A percentile compares a stretch with the other conserved stretches of the same genome.
Evolutionary conservation across 228 moss, liverwort and hornwort genomes (phyloP).

Genomic region (Sphagnum magellanicum): DNA sequence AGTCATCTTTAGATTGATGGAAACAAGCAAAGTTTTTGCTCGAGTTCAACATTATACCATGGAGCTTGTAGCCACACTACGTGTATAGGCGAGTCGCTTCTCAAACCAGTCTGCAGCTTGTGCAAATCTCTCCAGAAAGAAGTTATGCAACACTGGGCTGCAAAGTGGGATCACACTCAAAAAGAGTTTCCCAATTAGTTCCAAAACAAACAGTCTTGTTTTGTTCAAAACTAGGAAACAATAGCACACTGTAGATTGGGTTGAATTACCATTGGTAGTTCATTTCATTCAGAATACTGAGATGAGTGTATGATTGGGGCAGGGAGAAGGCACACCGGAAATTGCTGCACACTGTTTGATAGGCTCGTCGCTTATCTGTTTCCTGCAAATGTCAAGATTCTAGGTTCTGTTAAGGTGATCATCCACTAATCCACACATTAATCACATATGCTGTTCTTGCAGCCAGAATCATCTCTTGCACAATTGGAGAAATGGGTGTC

Average conservation of each 20-base stretch:
- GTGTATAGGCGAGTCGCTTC: conserved; percentile 91
- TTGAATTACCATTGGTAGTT: too few species aligned
- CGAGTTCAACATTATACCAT: conserved; percentile 39
- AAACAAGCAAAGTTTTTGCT: too few species aligned
- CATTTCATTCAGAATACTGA: too few species aligned
- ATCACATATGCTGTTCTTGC: too few species aligned
- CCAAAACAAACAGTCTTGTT: background rate
- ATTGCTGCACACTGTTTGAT: conserved; percentile 55
- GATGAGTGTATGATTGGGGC: background rate
- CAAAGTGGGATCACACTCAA: background rate
- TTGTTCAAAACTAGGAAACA: background rate
- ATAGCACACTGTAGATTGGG: too few species aligned
- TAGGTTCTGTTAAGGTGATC: too few species aligned
- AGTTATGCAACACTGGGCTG: conserved; percentile 98
- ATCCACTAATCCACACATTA: too few species aligned
- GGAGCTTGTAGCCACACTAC: conserved; percentile 94
- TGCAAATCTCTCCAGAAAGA: conserved; percentile 80
- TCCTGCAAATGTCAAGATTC: conserved; percentile 34
- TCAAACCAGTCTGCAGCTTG: conserved; percentile 93
- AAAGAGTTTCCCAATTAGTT: background rate
- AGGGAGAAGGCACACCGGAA: conserved; percentile 47
- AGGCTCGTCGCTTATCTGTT: conserved; percentile 74
- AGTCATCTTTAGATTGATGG: too few species aligned
- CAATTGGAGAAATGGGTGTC: too few species aligned
- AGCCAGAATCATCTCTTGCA: too few species aligned